Evolutionary conservation across 2,329 filamentous ascomycete species (phyloP).

Genomic region (Lachnellula arida): DNA sequence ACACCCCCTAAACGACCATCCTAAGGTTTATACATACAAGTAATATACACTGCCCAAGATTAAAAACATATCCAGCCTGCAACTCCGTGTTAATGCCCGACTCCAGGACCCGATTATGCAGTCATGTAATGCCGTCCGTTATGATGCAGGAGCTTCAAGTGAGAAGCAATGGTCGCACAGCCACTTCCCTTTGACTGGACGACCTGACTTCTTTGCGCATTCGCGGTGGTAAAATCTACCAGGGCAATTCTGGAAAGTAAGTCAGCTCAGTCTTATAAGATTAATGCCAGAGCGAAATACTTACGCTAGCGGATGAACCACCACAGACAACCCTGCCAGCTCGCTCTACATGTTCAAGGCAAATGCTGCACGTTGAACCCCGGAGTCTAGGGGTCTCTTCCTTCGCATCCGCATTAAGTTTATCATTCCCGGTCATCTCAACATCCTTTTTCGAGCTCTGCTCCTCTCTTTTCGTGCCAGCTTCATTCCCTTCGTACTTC

Average conservation of each 20-base stretch:
- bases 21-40: background rate
- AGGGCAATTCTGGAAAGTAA: conserved; percentile 12
- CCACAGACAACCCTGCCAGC: conserved; percentile 18
- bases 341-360: conserved; percentile 15
- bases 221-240: conserved; percentile 16
- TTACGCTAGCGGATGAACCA: conserved; percentile 11
- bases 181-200: conserved; percentile 7
- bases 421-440: background rate
- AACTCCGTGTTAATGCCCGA: conserved; percentile 11
- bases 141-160: conserved; percentile 5
- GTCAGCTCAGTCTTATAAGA: background rate
- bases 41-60: background rate
- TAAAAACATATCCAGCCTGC: background rate
- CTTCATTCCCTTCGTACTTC: background rate
- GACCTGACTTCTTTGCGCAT: conserved; percentile 12
- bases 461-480: background rate
- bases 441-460: conserved; percentile 14
- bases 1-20: background rate
- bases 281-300: background rate
- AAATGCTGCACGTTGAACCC: background rate
- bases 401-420: background rate
- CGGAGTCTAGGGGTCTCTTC: background rate
- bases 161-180: conserved; percentile 16
- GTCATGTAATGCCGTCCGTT: background rate
- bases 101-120: background rate